Evolutionary conservation across 1,139 yeast species (phyloP), one percentile per base, ranked within the genome.

Genomic region (Pichia sp.): DNA sequence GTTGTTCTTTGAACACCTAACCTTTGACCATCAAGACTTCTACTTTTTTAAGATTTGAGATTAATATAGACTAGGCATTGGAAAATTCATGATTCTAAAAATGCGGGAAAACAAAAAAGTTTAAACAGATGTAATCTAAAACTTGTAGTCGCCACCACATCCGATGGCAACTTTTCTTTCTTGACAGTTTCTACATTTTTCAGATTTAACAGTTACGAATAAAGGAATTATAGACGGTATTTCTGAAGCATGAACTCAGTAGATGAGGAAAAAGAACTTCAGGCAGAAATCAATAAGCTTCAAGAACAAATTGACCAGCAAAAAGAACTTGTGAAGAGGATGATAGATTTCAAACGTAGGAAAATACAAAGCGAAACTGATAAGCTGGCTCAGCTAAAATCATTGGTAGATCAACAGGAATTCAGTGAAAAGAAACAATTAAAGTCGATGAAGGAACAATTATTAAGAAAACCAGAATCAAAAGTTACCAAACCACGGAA

Each of bases 241-340:
- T 23, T 23, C 26, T 23, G 26, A 23, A 23, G 26, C 26, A 34
- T 45, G 38, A 38, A 15, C 8, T 16, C 56, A 57, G 51, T 61
- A n/a, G 62, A 61, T 32, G 58, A 57, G 26, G 62, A 62, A 36
- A 49, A 45, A 38, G 31, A 46, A 16, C 54, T 62, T 13, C 52
- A 53, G 32, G 57, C 49, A 23, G 58, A 59, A 6, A 45, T 64
- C 8, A 51, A 29, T 15, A 53, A 57, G 16, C 59, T 64, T 13
- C 61, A 63, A 38, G 47, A 48, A 19, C 61, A 61, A 38, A 53
- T 62, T 4, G 50, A 56, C 30, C 50, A 49, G 50, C 59, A 60
- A 40, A 54, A 56, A 31, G 36, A 57, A 16, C 42, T 52, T 5
- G 48, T 56, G 4, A 31, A 56, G n/a, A 40, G 15, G 15, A 42